phyloP scores from a whole-genome alignment of 2,329 filamentous ascomycete genomes.

The Cordyceps tenuipes region DNA sequence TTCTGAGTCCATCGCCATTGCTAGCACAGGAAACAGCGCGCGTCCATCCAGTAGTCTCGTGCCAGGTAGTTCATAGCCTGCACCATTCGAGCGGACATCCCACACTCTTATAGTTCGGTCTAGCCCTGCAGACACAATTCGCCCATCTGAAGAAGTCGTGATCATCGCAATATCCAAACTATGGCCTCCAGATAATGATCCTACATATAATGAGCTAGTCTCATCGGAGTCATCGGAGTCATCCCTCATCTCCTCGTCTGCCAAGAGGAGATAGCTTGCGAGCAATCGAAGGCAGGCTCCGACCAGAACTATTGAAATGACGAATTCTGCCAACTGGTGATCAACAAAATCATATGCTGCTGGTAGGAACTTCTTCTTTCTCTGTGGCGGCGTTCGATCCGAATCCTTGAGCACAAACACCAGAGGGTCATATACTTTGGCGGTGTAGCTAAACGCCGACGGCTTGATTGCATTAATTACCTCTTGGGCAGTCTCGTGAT shows the following conservation, averaged over 20 bases:
- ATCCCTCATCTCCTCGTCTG: slow-evolving; percentile 44
- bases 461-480: slow-evolving; percentile 71
- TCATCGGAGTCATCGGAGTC: slow-evolving; percentile 33
- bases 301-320: slow-evolving; percentile 54
- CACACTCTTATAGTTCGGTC: slow-evolving; percentile 62
- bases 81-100: slow-evolving; percentile 43
- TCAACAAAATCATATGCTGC: slow-evolving; percentile 57
- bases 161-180: slow-evolving; percentile 61
- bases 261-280: slow-evolving; percentile 67
- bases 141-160: slow-evolving; percentile 51
- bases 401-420: slow-evolving; percentile 64
- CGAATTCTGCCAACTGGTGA: slow-evolving; percentile 49
- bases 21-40: slow-evolving; percentile 51
- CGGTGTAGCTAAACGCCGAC: slow-evolving; percentile 60
- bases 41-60: slow-evolving; percentile 30
- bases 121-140: slow-evolving; percentile 60
- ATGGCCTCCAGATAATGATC: slow-evolving; percentile 55
- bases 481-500: slow-evolving; percentile 69
- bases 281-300: slow-evolving; percentile 59
- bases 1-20: slow-evolving; percentile 55
- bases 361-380: slow-evolving; percentile 27
- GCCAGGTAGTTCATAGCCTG: slow-evolving; percentile 33
- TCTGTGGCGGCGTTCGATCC: slow-evolving; percentile 49
- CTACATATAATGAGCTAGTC: slow-evolving; percentile 46
- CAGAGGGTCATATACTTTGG: slow-evolving; percentile 65